phyloP scores from a whole-genome alignment of 2,329 filamentous ascomycete genomes.

The Graphiopsis chlorocephala region DNA sequence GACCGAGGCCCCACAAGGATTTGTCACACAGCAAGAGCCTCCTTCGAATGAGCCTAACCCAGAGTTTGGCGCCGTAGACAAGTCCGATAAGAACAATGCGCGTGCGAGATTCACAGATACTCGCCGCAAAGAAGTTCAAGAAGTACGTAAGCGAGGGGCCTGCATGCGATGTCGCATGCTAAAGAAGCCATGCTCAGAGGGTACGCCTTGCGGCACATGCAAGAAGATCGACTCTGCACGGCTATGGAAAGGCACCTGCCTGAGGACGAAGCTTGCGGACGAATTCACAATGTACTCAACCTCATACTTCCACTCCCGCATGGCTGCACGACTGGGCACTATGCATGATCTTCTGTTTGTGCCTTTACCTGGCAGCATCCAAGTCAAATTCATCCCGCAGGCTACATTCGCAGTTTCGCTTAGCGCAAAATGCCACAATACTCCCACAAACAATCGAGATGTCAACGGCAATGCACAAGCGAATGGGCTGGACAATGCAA shows the following conservation, averaged over 20 bases:
- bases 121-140: slow-evolving; percentile 57
- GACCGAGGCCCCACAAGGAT: slow-evolving; percentile 23
- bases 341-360: background rate
- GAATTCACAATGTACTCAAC: slow-evolving; percentile 58
- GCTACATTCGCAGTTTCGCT: background rate
- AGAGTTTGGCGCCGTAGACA: slow-evolving; percentile 21
- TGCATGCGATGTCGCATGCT: slow-evolving; percentile 64
- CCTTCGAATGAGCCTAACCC: slow-evolving; percentile 15
- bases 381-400: background rate
- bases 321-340: background rate
- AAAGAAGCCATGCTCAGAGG: slow-evolving; percentile 62
- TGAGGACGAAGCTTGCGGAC: slow-evolving; percentile 57
- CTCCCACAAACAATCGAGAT: background rate
- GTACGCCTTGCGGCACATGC: slow-evolving; percentile 59
- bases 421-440: background rate
- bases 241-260: slow-evolving; percentile 60
- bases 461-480: background rate
- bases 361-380: background rate
- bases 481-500: background rate
- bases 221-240: slow-evolving; percentile 59
- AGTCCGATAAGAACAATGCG: slow-evolving; percentile 14
- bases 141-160: slow-evolving; percentile 58
- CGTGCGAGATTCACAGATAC: slow-evolving; percentile 57
- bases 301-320: slow-evolving; percentile 39
- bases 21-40: slow-evolving; percentile 13